A percentile compares a stretch with the other conserved stretches of the same genome.
These are phyloP conservation scores for Corylus heterophylla DNA, from an alignment of 306 rosid genomes.

Conservation along the genomic window DNA sequence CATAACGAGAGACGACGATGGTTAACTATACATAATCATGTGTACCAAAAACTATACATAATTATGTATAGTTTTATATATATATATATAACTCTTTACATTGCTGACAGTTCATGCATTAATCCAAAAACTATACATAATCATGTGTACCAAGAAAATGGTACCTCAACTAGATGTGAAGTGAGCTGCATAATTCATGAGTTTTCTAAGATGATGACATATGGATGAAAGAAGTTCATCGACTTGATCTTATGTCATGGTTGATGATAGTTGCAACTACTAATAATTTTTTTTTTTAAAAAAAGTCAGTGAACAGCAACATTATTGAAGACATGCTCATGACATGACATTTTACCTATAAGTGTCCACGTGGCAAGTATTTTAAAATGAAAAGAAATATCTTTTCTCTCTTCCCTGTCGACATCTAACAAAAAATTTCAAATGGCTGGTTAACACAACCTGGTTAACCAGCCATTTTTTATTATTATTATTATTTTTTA, in stretches of 20 bases:
- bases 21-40: not conserved
- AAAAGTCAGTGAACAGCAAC: not conserved
- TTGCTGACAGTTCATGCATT: no score
- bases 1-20: not conserved
- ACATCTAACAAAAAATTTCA: no score
- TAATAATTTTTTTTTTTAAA: not conserved
- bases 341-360: not conserved
- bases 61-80: not conserved
- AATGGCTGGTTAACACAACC: no score
- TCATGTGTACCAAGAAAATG: no score
- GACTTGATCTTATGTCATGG: not conserved
- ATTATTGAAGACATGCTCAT: conserved; percentile 26
- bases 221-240: not conserved
- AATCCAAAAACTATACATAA: no score
- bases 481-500: no score
- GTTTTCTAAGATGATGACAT: conserved; percentile 15
- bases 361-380: no score
- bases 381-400: not conserved
- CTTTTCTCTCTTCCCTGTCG: no score
- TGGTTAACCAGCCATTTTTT: no score
- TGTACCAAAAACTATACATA: not conserved
- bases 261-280: not conserved
- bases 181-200: not conserved
- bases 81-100: no score
- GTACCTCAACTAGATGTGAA: no score